Evolutionary conservation across 305 asterid species (phyloP).

Genomic region (Coffea humblotiana): DNA sequence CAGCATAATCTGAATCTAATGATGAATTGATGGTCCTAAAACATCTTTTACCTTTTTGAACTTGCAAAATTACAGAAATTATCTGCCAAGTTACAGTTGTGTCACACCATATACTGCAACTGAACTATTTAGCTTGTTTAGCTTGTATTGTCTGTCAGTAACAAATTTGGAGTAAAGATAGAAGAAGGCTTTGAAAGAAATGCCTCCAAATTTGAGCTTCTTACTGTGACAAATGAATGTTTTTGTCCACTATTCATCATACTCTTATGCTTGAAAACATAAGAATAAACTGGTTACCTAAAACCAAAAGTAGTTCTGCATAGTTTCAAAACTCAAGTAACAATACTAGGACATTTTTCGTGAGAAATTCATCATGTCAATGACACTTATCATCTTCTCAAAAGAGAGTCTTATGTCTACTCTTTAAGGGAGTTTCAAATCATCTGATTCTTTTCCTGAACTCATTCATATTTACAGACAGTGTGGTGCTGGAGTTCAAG

Average conservation of each 20-base stretch:
- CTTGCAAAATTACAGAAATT: no score
- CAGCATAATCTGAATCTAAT: background rate
- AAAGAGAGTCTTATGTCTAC: background rate
- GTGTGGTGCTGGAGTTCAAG: constrained; percentile 73
- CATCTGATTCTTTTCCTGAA: background rate
- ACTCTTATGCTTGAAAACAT: background rate
- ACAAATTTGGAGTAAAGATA: background rate
- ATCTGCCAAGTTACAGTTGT: background rate
- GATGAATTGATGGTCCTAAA: background rate
- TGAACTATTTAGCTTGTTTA: background rate
- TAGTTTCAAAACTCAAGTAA: background rate
- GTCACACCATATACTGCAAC: background rate
- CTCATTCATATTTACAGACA: constrained; percentile 40
- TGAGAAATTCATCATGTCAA: background rate
- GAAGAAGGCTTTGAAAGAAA: background rate
- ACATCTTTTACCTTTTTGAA: background rate
- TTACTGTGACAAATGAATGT: background rate
- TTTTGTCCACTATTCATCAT: background rate
- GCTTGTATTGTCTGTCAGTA: background rate
- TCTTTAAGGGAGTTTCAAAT: background rate
- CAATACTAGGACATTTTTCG: background rate
- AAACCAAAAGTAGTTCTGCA: background rate
- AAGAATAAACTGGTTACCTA: background rate
- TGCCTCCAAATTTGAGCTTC: background rate
- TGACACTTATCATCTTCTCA: background rate